Base-by-base conservation (phyloP, 179 eudicot species). In the Silene vulgaris region DNA sequence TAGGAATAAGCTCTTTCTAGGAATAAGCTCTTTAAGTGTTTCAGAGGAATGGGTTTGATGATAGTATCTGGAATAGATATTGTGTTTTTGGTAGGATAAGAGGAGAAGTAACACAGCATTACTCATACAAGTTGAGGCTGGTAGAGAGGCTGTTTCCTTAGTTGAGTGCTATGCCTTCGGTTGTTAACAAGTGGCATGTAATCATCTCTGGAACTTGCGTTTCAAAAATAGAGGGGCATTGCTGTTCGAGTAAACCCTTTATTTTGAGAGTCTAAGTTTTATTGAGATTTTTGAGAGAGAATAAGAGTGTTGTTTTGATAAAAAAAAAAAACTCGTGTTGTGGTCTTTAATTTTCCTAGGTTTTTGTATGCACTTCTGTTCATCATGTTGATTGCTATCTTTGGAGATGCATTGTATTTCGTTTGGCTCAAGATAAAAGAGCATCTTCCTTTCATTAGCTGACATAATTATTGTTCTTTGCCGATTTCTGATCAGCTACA, bases 101-200 rank as follows among this genome's bases (percentile, higher is more conserved):
- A 69, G 32, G 30, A 69, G 59, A 23, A 19, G 2, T 68, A 3
- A 48, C 12, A n/a, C 21, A 45, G 72, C 57, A 32, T 48, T 62
- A 21, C 30, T 69, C 29, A 69, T 43, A 17, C 40, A 35, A 32
- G 30, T 19, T 40, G 8, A 3, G 17, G 57, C 57, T 69, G 57
- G 30, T 23, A 43, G 57, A 45, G 57, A 19, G 20, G 17, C 32
- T 43, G 59, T 69, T 45, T 69, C 9, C n/a, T 14, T 54, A 21
- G 72, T 21, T 45, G 72, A 43, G 43, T 37, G 8, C 2, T 54
- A 21, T 43, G 14, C 57, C 30, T 69, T 69, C n/a, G 72, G 72
- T 43, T 43, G 72, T 66, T 21, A 14, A 19, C 30, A 69, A 14
- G 30, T 35, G 37, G n/a, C 50, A 43, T 20, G 72, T 37, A 67